Evolutionary conservation across 768 basidiomycete genomes (phyloP).

Genomic region (Sarcomyxa edulis): DNA sequence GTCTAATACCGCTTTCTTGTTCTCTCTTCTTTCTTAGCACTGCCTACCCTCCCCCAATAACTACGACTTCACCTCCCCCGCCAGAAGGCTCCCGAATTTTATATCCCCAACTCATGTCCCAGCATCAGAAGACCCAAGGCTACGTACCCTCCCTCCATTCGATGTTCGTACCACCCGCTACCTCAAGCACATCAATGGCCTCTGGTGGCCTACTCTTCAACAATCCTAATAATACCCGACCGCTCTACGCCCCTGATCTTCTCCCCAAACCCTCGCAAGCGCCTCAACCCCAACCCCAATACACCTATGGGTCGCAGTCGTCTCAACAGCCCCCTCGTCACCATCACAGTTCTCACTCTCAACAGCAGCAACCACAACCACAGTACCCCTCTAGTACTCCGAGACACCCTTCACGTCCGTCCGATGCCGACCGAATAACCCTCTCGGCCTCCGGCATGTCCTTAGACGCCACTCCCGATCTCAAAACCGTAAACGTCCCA

Average conservation of each 20-base stretch:
- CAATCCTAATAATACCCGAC: background rate
- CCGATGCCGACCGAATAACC: constrained; percentile 6
- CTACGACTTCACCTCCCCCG: constrained; percentile 68
- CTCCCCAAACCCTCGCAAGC: constrained; percentile 30
- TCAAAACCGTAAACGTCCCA: constrained; percentile 67
- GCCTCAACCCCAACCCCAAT: constrained; percentile 13
- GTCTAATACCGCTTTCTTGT: constrained; percentile 5
- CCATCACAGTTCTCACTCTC: constrained; percentile 15
- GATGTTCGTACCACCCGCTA: constrained; percentile 49
- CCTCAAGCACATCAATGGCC: constrained; percentile 1
- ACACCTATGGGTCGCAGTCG: constrained; percentile 9
- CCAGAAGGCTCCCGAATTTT: constrained; percentile 40
- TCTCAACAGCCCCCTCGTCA: constrained; percentile 10
- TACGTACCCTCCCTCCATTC: constrained; percentile 74
- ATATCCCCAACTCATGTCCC: constrained; percentile 74
- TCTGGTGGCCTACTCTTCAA: too few relatives aligned
- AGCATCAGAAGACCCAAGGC: constrained; percentile 73
- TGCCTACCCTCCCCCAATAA: constrained; percentile 52
- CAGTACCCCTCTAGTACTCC: constrained; percentile 6
- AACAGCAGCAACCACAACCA: constrained; percentile 13
- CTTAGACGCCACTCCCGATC: constrained; percentile 28
- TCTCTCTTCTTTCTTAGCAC: constrained; percentile 12
- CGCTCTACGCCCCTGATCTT: constrained; percentile 23
- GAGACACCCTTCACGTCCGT: too few relatives aligned
- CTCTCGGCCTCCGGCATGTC: constrained; percentile 10